These are phyloP conservation scores for Phytophthora melonis DNA, from an alignment of 352 stramenopile genomes.

Conservation along the genomic window DNA sequence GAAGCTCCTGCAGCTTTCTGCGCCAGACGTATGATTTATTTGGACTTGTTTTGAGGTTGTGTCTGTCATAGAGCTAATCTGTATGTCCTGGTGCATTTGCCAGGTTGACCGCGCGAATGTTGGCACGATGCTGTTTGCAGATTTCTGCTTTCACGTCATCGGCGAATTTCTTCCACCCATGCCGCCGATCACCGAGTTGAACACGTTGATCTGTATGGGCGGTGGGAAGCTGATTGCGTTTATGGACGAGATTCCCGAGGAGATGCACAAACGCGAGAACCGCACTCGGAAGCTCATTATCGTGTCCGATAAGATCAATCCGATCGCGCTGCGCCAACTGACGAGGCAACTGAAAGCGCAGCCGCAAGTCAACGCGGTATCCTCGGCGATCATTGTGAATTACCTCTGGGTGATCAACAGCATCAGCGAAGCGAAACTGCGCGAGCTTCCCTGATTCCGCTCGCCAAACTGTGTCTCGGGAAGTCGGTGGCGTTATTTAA, in stretches of 20 bases:
- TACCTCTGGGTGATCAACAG: slow-evolving; percentile 91
- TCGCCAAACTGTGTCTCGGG: slow-evolving; percentile 1
- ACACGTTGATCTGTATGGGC: slow-evolving; percentile 75
- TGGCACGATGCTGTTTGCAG: slow-evolving; percentile 77
- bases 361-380: slow-evolving; percentile 53
- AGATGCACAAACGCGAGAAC: slow-evolving; percentile 68
- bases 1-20: slow-evolving; percentile 43
- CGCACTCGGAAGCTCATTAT: slow-evolving; percentile 63
- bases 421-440: slow-evolving; percentile 82
- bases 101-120: slow-evolving; percentile 33
- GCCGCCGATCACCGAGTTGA: slow-evolving; percentile 70
- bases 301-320: slow-evolving; percentile 81
- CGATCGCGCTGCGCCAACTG: slow-evolving; percentile 55
- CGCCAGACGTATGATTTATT: slow-evolving; percentile 33
- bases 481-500: slow-evolving; percentile 40
- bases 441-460: slow-evolving; percentile 36
- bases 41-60: background rate
- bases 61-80: slow-evolving; percentile 12
- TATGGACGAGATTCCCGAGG: slow-evolving; percentile 58
- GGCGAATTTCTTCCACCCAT: slow-evolving; percentile 85
- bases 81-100: background rate
- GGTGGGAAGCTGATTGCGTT: slow-evolving; percentile 63
- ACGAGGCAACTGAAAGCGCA: slow-evolving; percentile 50
- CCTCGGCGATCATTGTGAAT: slow-evolving; percentile 67
- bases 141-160: slow-evolving; percentile 76